A percentile compares a stretch with the other conserved stretches of the same genome.
phyloP scores from a whole-genome alignment of 345 rosid species.

The Trapa incisa region DNA sequence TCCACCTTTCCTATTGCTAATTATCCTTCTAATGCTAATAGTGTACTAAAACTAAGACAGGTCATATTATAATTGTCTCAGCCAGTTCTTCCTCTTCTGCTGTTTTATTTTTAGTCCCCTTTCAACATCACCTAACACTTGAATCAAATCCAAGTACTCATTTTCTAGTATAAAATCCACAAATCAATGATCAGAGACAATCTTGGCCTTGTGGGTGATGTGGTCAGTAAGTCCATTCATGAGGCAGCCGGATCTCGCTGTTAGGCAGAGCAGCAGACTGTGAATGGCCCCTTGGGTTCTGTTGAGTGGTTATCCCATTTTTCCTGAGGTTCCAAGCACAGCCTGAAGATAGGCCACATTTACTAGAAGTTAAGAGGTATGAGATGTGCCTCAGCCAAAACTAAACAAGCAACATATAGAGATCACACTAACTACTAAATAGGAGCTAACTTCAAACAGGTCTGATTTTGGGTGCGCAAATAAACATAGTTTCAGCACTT shows the following conservation, averaged over 20 bases:
- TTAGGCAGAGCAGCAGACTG: slow-evolving; percentile 14
- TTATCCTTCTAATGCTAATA: not conserved
- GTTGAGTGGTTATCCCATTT: slow-evolving; percentile 8
- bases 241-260: slow-evolving; percentile 40
- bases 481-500: too few relatives aligned
- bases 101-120: not conserved
- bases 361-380: not conserved
- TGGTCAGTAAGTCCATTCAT: slow-evolving; percentile 59
- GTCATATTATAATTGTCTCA: too few relatives aligned
- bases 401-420: not conserved
- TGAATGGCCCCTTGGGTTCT: slow-evolving; percentile 18
- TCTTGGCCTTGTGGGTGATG: not conserved
- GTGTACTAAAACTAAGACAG: not conserved
- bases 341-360: slow-evolving; percentile 5
- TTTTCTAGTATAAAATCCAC: not conserved
- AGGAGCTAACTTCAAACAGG: not conserved
- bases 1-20: not conserved
- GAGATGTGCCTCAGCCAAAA: not conserved
- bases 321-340: slow-evolving; percentile 12
- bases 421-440: not conserved
- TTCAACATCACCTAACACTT: not conserved
- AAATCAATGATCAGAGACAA: not conserved
- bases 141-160: not conserved
- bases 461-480: too few relatives aligned
- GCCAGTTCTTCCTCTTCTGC: not conserved